These are phyloP conservation scores for Dunaliella sp. DNA, from an alignment of 139 green algal genomes.

Conservation along the genomic window DNA sequence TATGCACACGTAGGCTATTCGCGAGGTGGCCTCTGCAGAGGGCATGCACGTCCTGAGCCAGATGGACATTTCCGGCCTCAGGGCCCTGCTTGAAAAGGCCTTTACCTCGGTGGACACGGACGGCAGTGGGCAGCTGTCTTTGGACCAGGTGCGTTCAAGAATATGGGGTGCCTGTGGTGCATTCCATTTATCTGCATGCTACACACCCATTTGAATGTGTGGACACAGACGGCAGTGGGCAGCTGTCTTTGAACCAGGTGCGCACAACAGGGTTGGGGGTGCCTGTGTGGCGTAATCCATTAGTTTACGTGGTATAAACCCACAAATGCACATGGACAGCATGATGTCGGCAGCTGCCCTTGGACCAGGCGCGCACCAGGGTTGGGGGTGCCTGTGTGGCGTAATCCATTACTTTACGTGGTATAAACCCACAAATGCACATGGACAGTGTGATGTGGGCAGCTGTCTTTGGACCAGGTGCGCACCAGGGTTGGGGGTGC, in stretches of 20 bases:
- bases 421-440: too few species aligned
- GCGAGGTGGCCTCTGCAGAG: slow-evolving; percentile 25
- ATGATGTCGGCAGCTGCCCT: slow-evolving; percentile 19
- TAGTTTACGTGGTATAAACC: too few species aligned
- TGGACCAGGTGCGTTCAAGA: slow-evolving; percentile 2
- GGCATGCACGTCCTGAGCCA: slow-evolving; percentile 30
- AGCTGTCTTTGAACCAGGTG: slow-evolving; percentile 21
- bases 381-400: too few species aligned
- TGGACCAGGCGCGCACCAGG: slow-evolving; percentile 12
- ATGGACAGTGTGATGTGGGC: too few species aligned
- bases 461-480: slow-evolving; percentile 21
- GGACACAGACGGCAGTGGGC: slow-evolving; percentile 22
- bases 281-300: too few species aligned
- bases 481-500: not conserved
- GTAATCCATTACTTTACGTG: too few species aligned
- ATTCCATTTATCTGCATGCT: too few species aligned
- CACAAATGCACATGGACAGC: too few species aligned
- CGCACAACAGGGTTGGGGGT: too few species aligned
- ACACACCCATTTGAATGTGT: too few species aligned
- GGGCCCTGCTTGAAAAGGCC: slow-evolving; percentile 18
- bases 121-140: slow-evolving; percentile 20
- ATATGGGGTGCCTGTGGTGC: not conserved
- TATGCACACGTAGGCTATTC: slow-evolving; percentile 22
- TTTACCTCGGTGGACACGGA: slow-evolving; percentile 28
- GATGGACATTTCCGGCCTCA: slow-evolving; percentile 35